Percentiles rank a stretch among this genome's conserved stretches.
Evolutionary conservation across 1,139 yeast genomes (phyloP).

Genomic region (Pichia cactophila): DNA sequence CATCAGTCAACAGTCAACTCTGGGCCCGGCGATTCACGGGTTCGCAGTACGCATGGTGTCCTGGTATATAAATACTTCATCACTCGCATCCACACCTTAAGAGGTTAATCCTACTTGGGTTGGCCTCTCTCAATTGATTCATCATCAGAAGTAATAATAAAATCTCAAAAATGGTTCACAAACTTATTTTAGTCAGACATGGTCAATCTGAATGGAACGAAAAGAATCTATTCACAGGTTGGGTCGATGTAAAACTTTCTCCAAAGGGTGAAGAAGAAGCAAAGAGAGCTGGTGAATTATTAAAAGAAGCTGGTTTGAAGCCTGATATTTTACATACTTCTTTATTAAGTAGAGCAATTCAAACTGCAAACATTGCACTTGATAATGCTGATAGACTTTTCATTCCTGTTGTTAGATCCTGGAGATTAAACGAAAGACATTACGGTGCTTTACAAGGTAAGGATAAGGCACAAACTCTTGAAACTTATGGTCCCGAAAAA

Average conservation of each 20-base stretch:
- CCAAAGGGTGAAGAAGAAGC: constrained; percentile 88
- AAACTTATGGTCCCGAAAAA: constrained; percentile 81
- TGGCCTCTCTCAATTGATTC: neutral
- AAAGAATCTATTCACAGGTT: constrained; percentile 96
- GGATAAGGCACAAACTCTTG: constrained; percentile 92
- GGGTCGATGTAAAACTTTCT: constrained; percentile 92
- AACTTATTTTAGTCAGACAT: constrained; percentile 85
- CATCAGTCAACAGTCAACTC: neutral
- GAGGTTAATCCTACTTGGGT: no score
- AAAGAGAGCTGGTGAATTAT: constrained; percentile 83
- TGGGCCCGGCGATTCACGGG: neutral
- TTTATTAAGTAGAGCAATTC: constrained; percentile 89
- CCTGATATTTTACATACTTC: constrained; percentile 93
- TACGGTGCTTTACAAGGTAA: constrained; percentile 99
- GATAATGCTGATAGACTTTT: constrained; percentile 83
- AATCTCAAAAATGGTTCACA: constrained; percentile 39
- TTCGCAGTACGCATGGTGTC: neutral
- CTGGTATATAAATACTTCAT: neutral
- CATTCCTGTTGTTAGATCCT: constrained; percentile 89
- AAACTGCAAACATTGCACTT: constrained; percentile 94
- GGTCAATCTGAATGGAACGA: constrained; percentile 99
- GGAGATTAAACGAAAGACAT: constrained; percentile 99
- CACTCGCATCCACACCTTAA: neutral
- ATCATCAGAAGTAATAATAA: neutral
- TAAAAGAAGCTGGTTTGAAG: constrained; percentile 76